Percentiles rank a stretch among this genome's conserved stretches.
These are phyloP conservation scores for Phanerochaete carnosa DNA, from an alignment of 768 basidiomycete genomes.

Conservation along the genomic window DNA sequence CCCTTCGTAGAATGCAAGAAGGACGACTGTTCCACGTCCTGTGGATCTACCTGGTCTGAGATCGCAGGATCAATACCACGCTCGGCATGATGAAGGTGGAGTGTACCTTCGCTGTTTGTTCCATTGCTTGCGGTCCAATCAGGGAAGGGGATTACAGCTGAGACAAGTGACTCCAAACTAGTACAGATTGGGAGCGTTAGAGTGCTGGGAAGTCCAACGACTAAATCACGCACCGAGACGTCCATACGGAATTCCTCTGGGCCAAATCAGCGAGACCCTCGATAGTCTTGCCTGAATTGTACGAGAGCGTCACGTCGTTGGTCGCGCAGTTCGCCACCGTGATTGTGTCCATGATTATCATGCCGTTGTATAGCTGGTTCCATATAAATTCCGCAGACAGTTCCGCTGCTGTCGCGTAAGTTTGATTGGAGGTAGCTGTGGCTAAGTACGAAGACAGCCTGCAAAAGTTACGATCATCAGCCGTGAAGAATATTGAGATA, in stretches of 20 bases:
- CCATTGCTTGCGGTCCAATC: neutral
- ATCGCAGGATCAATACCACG: neutral
- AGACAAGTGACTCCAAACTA: neutral
- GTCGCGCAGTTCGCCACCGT: neutral
- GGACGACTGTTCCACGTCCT: neutral
- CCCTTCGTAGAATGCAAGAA: neutral
- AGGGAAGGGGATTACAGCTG: neutral
- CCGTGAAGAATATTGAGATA: no score
- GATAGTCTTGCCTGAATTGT: neutral
- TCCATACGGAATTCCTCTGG: neutral
- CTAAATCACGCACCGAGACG: neutral
- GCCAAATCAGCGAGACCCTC: neutral
- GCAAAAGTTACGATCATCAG: neutral
- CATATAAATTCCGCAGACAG: neutral
- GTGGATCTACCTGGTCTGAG: neutral
- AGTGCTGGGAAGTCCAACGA: neutral
- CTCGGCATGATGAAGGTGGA: neutral
- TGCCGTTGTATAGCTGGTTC: neutral
- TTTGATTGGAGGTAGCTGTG: neutral
- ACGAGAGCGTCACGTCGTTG: neutral
- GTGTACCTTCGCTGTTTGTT: neutral
- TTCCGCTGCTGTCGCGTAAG: neutral
- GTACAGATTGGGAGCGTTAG: neutral
- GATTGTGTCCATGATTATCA: neutral
- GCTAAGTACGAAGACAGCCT: neutral